A percentile compares a stretch with the other conserved stretches of the same genome.
phyloP scores from a whole-genome alignment of 805 yeast genomes.

The Suhomyces xylopsoci region DNA sequence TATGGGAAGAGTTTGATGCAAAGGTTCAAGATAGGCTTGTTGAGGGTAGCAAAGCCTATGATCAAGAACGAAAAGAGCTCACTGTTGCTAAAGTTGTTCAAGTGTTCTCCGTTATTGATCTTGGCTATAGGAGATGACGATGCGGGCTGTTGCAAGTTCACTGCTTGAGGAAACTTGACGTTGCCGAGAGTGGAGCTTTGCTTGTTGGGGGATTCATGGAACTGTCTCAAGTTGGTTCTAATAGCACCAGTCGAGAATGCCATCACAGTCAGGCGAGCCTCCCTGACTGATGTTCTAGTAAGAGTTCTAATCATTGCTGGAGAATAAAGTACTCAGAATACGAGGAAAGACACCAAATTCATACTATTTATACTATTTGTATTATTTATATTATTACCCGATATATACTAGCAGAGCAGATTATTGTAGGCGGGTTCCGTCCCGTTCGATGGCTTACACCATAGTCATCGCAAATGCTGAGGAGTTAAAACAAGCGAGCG shows the following conservation, averaged over 20 bases:
- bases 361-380: not conserved
- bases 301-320: not conserved
- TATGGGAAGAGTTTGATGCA: constrained; percentile 69
- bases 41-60: constrained; percentile 67
- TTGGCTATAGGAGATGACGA: constrained; percentile 1
- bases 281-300: not conserved
- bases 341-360: not conserved
- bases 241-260: not conserved
- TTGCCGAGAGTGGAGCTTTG: constrained; percentile 15
- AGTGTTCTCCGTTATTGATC: constrained; percentile 26
- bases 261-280: not conserved
- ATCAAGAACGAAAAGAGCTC: constrained; percentile 64
- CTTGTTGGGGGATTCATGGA: constrained; percentile 23
- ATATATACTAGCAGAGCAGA: not conserved
- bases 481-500: constrained; percentile 1
- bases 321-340: not conserved
- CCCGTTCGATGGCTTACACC: not conserved
- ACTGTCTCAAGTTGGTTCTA: constrained; percentile 2
- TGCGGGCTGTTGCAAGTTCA: constrained; percentile 2
- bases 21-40: constrained; percentile 56
- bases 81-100: constrained; percentile 49
- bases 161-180: constrained; percentile 6
- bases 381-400: not conserved
- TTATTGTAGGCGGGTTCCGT: not conserved
- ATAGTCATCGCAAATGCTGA: not conserved